Percentiles rank a stretch among this genome's conserved stretches.
These are phyloP conservation scores for Chimonanthus praecox DNA, from an alignment of 164 flowering plant species.

Conservation along the genomic window DNA sequence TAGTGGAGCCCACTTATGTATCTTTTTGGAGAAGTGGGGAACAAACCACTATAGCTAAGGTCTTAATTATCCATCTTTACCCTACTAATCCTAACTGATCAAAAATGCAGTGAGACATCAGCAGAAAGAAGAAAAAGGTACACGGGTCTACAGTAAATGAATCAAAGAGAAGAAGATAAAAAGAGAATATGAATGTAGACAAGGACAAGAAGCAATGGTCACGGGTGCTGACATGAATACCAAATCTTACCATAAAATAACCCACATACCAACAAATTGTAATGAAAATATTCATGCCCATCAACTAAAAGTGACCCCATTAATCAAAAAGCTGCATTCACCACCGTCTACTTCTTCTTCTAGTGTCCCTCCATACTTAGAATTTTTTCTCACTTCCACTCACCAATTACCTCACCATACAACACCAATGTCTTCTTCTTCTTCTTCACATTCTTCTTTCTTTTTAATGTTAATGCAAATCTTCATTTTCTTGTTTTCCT, in stretches of 20 bases:
- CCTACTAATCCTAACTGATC: background rate
- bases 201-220: background rate
- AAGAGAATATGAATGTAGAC: constrained; percentile 1
- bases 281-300: constrained; percentile 5
- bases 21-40: too few species aligned
- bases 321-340: constrained; percentile 7
- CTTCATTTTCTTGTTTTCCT: constrained; percentile 4
- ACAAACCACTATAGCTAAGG: too few species aligned
- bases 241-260: background rate
- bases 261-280: background rate
- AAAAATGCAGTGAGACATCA: background rate
- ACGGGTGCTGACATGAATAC: background rate
- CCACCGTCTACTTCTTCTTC: background rate
- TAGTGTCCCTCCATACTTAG: background rate
- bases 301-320: background rate
- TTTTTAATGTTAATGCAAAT: background rate
- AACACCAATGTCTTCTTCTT: background rate
- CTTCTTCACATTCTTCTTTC: background rate
- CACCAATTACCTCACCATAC: background rate
- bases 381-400: background rate
- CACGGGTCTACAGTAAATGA: background rate
- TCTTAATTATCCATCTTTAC: background rate
- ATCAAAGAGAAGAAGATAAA: background rate
- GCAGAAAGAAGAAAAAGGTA: background rate
- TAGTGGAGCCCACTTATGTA: too few species aligned